Percentiles rank a stretch among this genome's conserved stretches.
Conservation (phyloP, 1,284 basidiomycete genomes). For the Ceratobasidium theobromae region DNA sequence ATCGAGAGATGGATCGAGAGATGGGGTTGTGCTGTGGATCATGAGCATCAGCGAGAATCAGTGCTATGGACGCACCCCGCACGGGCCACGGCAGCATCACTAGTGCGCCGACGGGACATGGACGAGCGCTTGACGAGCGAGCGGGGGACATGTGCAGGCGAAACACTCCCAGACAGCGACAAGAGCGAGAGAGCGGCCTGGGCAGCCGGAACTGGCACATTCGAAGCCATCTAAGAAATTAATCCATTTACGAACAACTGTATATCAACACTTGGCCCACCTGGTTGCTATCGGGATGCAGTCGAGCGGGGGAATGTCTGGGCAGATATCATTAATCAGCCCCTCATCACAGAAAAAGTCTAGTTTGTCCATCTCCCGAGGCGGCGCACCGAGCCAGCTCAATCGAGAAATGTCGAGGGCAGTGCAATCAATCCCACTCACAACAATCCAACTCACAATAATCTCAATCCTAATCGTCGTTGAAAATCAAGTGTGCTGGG, state of each 20-base stretch:
- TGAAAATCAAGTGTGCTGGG: neutral
- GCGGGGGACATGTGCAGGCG: neutral
- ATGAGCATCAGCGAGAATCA: too few species aligned
- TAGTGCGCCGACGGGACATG: too few species aligned
- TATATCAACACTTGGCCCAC: neutral
- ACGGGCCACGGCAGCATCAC: too few species aligned
- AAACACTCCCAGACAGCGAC: neutral
- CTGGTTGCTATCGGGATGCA: too few species aligned
- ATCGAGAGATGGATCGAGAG: too few species aligned
- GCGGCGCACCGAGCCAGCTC: slow-evolving; percentile 26
- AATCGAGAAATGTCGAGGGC: slow-evolving; percentile 15
- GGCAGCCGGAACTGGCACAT: slow-evolving; percentile 16
- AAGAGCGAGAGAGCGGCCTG: slow-evolving; percentile 22
- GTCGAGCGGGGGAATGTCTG: neutral
- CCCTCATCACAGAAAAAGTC: neutral
- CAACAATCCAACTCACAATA: too few species aligned
- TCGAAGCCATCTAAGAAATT: too few species aligned
- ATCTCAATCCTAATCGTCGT: too few species aligned
- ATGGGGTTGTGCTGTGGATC: too few species aligned
- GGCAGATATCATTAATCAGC: neutral
- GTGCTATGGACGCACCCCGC: too few species aligned
- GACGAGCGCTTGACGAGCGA: neutral
- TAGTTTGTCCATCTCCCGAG: neutral
- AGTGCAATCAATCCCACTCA: neutral
- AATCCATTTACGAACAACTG: neutral